These are phyloP conservation scores for Penicillium italicum DNA, from an alignment of 2,329 filamentous ascomycete genomes.

Conservation along the genomic window DNA sequence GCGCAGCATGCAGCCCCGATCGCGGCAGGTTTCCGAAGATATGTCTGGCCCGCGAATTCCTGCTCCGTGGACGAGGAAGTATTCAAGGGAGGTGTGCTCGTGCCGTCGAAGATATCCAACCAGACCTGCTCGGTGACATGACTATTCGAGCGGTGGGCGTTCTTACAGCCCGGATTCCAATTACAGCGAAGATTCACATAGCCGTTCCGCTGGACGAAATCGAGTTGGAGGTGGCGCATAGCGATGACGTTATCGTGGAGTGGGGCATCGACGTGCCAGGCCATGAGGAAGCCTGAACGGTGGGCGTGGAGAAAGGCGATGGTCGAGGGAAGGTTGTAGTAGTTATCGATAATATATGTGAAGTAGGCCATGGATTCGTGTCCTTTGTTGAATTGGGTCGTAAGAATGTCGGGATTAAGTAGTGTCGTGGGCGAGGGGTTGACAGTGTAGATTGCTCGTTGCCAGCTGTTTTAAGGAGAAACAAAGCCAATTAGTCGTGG, in stretches of 20 bases:
- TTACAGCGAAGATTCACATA: slow-evolving; percentile 62
- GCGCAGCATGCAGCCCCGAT: slow-evolving; percentile 62
- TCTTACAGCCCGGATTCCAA: slow-evolving; percentile 54
- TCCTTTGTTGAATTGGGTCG: slow-evolving; percentile 43
- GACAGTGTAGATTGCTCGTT: slow-evolving; percentile 46
- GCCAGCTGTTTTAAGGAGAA: slow-evolving; percentile 36
- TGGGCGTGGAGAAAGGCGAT: slow-evolving; percentile 57
- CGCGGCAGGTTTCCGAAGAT: slow-evolving; percentile 45
- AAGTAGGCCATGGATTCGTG: slow-evolving; percentile 48
- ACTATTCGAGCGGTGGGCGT: slow-evolving; percentile 31
- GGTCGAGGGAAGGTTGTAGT: slow-evolving; percentile 50
- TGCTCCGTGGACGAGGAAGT: slow-evolving; percentile 15
- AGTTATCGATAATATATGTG: slow-evolving; percentile 47
- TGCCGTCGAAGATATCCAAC: slow-evolving; percentile 39
- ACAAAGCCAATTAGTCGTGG: neutral
- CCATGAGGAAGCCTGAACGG: slow-evolving; percentile 43
- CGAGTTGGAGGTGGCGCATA: slow-evolving; percentile 49
- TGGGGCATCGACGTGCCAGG: slow-evolving; percentile 59
- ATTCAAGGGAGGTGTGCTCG: slow-evolving; percentile 35
- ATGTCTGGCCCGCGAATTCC: slow-evolving; percentile 19
- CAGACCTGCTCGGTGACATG: slow-evolving; percentile 40
- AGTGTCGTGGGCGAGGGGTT: slow-evolving; percentile 32
- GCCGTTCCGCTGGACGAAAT: slow-evolving; percentile 52
- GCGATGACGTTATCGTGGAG: slow-evolving; percentile 54
- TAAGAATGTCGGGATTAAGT: slow-evolving; percentile 24